Conservation (phyloP, 768 basidiomycete species). For the Lentinula sp. region DNA sequence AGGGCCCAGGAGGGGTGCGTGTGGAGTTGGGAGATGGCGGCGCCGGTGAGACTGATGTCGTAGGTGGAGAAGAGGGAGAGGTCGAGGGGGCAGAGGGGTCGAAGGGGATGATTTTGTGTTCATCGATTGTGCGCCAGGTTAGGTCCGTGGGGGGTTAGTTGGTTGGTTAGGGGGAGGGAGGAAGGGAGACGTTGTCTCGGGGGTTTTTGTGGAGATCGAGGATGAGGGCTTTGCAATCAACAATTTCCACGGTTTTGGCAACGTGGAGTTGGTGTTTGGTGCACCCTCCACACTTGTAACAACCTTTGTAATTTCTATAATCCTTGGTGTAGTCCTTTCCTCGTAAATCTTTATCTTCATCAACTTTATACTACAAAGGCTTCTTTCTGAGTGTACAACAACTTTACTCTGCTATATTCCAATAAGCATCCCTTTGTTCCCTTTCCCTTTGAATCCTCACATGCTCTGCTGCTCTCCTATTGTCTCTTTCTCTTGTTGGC, state of each 20-base stretch:
- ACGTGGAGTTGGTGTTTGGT: slow-evolving; percentile 52
- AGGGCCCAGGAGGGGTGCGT: slow-evolving; percentile 61
- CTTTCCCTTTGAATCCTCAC: too few relatives aligned
- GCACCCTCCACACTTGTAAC: too few relatives aligned
- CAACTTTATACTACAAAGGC: too few relatives aligned
- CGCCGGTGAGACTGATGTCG: slow-evolving; percentile 95
- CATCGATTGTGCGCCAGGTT: slow-evolving; percentile 92
- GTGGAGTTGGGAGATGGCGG: slow-evolving; percentile 79
- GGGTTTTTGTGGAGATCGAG: slow-evolving; percentile 86
- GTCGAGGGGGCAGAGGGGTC: slow-evolving; percentile 75
- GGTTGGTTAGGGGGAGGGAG: not conserved
- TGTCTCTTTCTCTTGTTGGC: too few relatives aligned
- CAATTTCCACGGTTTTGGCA: slow-evolving; percentile 93
- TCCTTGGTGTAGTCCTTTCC: too few relatives aligned
- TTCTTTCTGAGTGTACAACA: too few relatives aligned
- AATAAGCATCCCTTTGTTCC: too few relatives aligned
- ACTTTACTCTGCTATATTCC: too few relatives aligned
- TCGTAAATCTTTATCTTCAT: too few relatives aligned
- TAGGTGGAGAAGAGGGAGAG: slow-evolving; percentile 71
- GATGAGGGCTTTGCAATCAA: slow-evolving; percentile 94
- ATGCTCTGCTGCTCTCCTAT: too few relatives aligned
- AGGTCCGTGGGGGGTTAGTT: slow-evolving; percentile 47
- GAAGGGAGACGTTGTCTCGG: slow-evolving; percentile 39
- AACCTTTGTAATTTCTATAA: too few relatives aligned
- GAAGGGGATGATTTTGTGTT: slow-evolving; percentile 82